A percentile compares a stretch with the other conserved stretches of the same genome.
These are phyloP conservation scores for Boletus subparvulus DNA, from an alignment of 768 basidiomycete species.

Conservation along the genomic window DNA sequence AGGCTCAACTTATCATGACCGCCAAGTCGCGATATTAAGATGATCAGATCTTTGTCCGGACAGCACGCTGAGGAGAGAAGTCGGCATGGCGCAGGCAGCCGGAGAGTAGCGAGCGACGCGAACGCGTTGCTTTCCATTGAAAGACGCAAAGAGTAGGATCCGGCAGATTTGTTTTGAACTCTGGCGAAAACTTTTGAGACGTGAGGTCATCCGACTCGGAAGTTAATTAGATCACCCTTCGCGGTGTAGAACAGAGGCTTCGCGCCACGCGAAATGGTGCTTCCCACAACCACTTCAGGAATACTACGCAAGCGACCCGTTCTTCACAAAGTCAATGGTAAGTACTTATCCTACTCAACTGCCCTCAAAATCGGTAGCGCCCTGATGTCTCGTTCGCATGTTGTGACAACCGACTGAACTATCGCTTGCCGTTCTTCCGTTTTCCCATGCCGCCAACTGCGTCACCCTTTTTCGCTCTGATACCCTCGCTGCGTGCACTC, in stretches of 20 bases:
- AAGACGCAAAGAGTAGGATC: background rate
- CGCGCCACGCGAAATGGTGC: constrained; percentile 30
- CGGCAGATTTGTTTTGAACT: background rate
- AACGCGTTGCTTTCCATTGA: constrained; percentile 50
- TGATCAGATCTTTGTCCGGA: constrained; percentile 80
- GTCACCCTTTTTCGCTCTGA: constrained; percentile 64
- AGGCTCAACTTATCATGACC: constrained; percentile 69
- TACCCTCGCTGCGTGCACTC: constrained; percentile 50
- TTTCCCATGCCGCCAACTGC: constrained; percentile 52
- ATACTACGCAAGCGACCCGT: background rate
- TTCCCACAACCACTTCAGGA: constrained; percentile 20
- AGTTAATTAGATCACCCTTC: constrained; percentile 22
- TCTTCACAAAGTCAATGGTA: background rate
- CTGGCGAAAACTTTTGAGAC: constrained; percentile 7
- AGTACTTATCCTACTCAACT: background rate
- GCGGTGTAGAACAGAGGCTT: constrained; percentile 19
- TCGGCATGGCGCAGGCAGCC: constrained; percentile 56
- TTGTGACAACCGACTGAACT: background rate
- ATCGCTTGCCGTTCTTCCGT: constrained; percentile 42
- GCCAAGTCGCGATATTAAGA: constrained; percentile 64
- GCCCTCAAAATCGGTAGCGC: background rate
- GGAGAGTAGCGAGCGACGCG: constrained; percentile 52
- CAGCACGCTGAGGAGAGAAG: constrained; percentile 69
- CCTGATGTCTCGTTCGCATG: background rate
- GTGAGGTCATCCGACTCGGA: constrained; percentile 11